Evolutionary conservation across 202 grass and related monocot genomes (phyloP).

Genomic region (Thinopyrum obtusiflorum): DNA sequence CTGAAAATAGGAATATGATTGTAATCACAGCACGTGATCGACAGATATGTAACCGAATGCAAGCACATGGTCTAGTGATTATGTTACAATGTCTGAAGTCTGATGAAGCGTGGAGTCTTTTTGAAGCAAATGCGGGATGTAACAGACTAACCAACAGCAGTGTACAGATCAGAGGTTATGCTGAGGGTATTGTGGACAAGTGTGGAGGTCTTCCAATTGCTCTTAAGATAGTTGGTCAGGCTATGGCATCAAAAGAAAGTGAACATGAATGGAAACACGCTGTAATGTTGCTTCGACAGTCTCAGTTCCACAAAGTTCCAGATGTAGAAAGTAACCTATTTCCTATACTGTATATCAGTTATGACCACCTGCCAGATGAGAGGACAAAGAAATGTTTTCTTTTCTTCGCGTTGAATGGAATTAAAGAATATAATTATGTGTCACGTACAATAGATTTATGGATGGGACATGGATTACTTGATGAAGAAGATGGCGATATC

Average conservation of each 20-base stretch:
- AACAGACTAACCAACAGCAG: background rate
- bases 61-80: background rate
- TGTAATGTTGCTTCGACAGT: background rate
- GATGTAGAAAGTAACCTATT: background rate
- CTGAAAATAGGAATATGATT: background rate
- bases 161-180: background rate
- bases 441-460: background rate
- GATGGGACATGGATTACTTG: constrained; percentile 10
- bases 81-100: background rate
- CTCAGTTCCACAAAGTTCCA: background rate
- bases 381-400: constrained; percentile 11
- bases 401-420: background rate
- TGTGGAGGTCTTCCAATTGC: background rate
- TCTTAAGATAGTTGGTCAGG: constrained; percentile 9
- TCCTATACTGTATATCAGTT: background rate
- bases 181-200: background rate
- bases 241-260: background rate
- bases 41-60: background rate
- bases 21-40: background rate
- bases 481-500: background rate
- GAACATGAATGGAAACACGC: background rate
- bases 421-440: background rate
- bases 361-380: background rate
- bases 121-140: background rate
- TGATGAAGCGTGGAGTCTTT: background rate